Conservation (phyloP, 2,329 filamentous ascomycete genomes). For the Colletotrichum camelliae region DNA sequence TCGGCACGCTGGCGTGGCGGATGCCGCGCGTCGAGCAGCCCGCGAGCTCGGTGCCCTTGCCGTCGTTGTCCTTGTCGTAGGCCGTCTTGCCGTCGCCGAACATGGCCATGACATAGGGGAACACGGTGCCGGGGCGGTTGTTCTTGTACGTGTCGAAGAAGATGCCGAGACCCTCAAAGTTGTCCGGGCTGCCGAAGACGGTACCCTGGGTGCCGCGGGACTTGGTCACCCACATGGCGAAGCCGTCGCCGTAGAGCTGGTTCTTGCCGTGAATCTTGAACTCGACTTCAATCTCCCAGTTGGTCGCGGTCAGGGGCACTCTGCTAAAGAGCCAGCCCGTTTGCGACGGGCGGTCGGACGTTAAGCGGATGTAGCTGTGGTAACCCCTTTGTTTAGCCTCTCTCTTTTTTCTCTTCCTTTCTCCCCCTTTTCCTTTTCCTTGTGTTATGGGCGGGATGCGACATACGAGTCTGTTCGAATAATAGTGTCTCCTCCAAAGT, state of each 20-base stretch:
- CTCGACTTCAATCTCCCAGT: constrained; percentile 98
- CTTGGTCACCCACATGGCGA: constrained; percentile 98
- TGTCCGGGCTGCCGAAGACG: constrained; percentile 88
- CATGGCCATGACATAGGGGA: constrained; percentile 99
- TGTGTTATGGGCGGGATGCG: background rate
- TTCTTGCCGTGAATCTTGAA: constrained; percentile 92
- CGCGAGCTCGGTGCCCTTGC: constrained; percentile 89
- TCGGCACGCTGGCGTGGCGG: constrained; percentile 78
- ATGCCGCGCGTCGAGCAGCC: constrained; percentile 95
- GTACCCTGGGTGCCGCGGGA: constrained; percentile 80
- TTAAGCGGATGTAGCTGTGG: constrained; percentile 85
- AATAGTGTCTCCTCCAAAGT: constrained; percentile 96
- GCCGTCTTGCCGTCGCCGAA: constrained; percentile 85
- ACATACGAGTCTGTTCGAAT: constrained; percentile 73
- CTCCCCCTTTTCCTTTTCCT: background rate
- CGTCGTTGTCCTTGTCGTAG: constrained; percentile 94
- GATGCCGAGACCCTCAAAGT: constrained; percentile 91
- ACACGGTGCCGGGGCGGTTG: constrained; percentile 92
- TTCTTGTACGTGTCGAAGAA: constrained; percentile 99
- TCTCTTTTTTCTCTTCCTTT: background rate
- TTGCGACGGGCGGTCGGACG: constrained; percentile 88
- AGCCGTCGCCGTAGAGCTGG: constrained; percentile 92
- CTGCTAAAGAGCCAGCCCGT: constrained; percentile 93
- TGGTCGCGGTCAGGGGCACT: constrained; percentile 93
- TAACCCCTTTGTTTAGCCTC: constrained; percentile 24